Percentiles rank a stretch among this genome's conserved stretches.
Conservation (phyloP, 2,329 filamentous ascomycete species). For the Ophiostoma triangulosporum region DNA sequence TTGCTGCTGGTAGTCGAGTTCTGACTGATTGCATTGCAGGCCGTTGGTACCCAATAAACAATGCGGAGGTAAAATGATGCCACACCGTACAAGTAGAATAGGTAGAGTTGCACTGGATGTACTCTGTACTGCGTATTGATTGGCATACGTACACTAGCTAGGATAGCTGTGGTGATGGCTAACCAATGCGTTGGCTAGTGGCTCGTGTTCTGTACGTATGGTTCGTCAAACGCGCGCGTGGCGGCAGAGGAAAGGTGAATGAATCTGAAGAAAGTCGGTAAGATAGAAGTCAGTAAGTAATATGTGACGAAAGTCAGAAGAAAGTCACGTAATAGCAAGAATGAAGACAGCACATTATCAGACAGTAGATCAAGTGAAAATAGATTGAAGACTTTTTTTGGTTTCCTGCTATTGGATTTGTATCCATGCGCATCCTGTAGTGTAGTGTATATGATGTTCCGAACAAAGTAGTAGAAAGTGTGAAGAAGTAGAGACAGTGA, state of each 20-base stretch:
- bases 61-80: neutral
- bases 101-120: neutral
- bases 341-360: too few relatives aligned
- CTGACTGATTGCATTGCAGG: neutral
- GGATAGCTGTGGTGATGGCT: too few relatives aligned
- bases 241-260: too few relatives aligned
- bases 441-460: conserved; percentile 1
- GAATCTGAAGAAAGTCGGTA: neutral
- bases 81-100: neutral
- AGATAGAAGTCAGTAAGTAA: neutral
- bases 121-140: too few relatives aligned
- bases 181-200: too few relatives aligned
- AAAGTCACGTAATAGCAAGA: neutral
- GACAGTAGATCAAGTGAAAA: neutral
- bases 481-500: neutral
- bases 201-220: too few relatives aligned
- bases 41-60: neutral
- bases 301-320: neutral
- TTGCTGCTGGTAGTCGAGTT: neutral
- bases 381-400: conserved; percentile 1
- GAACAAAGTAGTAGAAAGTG: neutral
- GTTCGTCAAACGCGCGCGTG: too few relatives aligned
- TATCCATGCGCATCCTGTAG: conserved; percentile 7
- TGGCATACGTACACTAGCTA: too few relatives aligned
- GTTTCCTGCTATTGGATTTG: conserved; percentile 6